A percentile compares a stretch with the other conserved stretches of the same genome.
Conservation (phyloP, 768 basidiomycete species). For the Xerocomellus amylosporus region DNA sequence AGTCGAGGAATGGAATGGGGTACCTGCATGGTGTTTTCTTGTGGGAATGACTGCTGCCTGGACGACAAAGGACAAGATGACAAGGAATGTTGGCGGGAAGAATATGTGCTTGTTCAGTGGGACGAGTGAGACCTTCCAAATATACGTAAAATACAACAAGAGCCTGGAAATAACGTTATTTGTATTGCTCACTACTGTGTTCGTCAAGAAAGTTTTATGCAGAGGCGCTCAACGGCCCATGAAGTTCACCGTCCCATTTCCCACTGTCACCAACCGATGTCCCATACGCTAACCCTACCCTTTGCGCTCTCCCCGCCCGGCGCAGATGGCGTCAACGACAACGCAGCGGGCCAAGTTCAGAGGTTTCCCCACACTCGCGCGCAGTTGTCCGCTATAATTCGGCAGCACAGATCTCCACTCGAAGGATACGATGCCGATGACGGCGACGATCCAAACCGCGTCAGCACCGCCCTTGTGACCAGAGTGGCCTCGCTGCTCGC, state of each 20-base stretch:
- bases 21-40: conserved; percentile 85
- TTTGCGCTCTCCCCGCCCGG: conserved; percentile 9
- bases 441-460: conserved; percentile 47
- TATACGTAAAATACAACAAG: not conserved
- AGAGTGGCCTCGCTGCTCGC: conserved; percentile 69
- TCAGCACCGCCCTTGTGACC: conserved; percentile 63
- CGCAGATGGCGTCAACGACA: conserved; percentile 19
- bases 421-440: conserved; percentile 63
- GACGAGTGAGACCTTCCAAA: conserved; percentile 44
- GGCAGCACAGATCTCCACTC: conserved; percentile 58
- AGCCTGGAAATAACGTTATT: conserved; percentile 23
- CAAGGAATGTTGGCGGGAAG: conserved; percentile 63
- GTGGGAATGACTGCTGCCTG: conserved; percentile 72
- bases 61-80: conserved; percentile 41
- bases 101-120: conserved; percentile 73
- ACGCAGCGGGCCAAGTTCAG: conserved; percentile 21
- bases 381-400: conserved; percentile 69
- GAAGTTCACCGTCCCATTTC: conserved; percentile 22
- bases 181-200: conserved; percentile 9
- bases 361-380: conserved; percentile 83
- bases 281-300: conserved; percentile 24
- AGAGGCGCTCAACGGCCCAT: conserved; percentile 23
- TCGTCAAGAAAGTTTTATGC: conserved; percentile 16
- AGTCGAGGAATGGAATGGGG: conserved; percentile 91
- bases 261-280: conserved; percentile 23